These are phyloP conservation scores for Naegleria lovaniensis DNA, from an alignment of 208 protist species.

Conservation along the genomic window DNA sequence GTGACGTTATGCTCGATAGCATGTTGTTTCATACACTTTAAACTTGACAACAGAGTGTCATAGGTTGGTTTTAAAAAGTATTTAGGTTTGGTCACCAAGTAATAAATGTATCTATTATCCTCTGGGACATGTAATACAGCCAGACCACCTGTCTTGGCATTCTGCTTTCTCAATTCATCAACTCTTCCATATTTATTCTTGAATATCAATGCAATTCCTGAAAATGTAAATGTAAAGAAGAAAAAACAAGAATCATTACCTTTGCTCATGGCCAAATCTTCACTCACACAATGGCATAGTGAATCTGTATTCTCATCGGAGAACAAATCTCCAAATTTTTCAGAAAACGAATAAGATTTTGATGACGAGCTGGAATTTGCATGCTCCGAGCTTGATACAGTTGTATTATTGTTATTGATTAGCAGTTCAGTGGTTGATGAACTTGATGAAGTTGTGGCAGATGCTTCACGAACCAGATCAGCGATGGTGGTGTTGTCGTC, in stretches of 20 bases:
- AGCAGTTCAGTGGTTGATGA: no score
- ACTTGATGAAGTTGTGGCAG: no score
- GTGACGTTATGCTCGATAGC: constrained; percentile 29
- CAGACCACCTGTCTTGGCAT: constrained; percentile 26
- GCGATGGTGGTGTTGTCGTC: no score
- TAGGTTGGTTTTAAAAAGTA: constrained; percentile 47
- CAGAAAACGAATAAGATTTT: not conserved
- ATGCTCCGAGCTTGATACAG: not conserved
- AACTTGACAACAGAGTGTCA: constrained; percentile 12
- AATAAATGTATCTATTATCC: not conserved
- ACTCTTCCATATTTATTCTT: constrained; percentile 41
- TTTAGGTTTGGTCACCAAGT: constrained; percentile 39
- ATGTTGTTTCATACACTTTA: constrained; percentile 37
- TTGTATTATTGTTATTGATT: not conserved
- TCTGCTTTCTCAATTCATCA: constrained; percentile 37
- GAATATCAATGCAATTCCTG: constrained; percentile 42
- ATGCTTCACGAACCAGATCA: no score
- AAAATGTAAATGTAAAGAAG: no score
- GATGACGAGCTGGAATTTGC: not conserved
- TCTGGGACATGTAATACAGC: not conserved
- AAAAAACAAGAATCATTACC: no score
- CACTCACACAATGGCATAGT: constrained; percentile 41
- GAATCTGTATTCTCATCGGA: constrained; percentile 10
- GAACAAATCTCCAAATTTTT: not conserved
- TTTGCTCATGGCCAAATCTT: constrained; percentile 40